Evolutionary conservation across 2,329 filamentous ascomycete genomes (phyloP).

Genomic region (Aspergillus cejpii): DNA sequence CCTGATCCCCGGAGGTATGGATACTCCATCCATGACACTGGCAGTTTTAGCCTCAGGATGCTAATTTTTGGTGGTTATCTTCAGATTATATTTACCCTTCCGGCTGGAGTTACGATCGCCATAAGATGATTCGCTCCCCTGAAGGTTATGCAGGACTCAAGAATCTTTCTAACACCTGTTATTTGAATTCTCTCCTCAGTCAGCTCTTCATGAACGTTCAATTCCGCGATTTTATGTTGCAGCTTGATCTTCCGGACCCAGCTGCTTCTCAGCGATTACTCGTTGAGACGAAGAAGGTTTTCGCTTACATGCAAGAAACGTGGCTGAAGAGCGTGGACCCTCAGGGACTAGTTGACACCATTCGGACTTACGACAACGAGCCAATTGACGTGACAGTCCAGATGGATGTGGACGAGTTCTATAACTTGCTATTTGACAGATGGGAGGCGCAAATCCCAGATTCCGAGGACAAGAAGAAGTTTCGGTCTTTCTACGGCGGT

Average conservation of each 20-base stretch:
- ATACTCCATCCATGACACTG: constrained; percentile 23
- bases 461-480: constrained; percentile 60
- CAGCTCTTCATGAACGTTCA: constrained; percentile 93
- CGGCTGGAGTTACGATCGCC: constrained; percentile 56
- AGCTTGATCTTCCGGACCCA: constrained; percentile 51
- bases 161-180: constrained; percentile 94
- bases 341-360: constrained; percentile 61
- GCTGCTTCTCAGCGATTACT: constrained; percentile 61
- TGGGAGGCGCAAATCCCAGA: constrained; percentile 75
- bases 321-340: constrained; percentile 69
- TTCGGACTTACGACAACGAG: constrained; percentile 75
- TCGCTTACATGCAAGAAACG: constrained; percentile 78
- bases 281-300: constrained; percentile 69
- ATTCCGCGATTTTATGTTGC: constrained; percentile 79
- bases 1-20: constrained; percentile 47
- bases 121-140: constrained; percentile 61
- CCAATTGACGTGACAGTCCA: constrained; percentile 81
- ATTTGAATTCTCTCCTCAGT: constrained; percentile 88
- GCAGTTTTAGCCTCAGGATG: constrained; percentile 14
- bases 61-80: constrained; percentile 5
- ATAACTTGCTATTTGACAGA: constrained; percentile 84
- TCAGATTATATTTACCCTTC: constrained; percentile 57
- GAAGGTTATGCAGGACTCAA: constrained; percentile 83
- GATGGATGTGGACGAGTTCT: constrained; percentile 98
- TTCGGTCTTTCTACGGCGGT: constrained; percentile 83